Conservation (phyloP, 345 rosid genomes). For the Moricandia arvensis region DNA sequence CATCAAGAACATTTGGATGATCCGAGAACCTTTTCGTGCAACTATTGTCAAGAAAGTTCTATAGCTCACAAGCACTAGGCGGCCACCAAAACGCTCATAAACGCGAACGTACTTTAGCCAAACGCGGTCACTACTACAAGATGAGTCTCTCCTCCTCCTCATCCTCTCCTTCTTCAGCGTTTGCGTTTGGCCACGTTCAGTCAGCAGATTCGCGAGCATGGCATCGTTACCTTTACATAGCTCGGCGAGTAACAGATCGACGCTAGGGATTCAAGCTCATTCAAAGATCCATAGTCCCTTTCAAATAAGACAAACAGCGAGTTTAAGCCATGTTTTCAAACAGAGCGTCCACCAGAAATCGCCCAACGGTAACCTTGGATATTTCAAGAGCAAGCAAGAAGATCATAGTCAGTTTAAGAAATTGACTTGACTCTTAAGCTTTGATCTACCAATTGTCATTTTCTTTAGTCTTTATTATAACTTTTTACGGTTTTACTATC, state of each 20-base stretch:
- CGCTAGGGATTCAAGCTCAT: slow-evolving; percentile 68
- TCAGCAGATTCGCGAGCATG: slow-evolving; percentile 52
- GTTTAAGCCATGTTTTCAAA: slow-evolving; percentile 45
- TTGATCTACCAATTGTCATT: slow-evolving; percentile 35
- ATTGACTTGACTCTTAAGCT: slow-evolving; percentile 95
- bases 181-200: slow-evolving; percentile 38
- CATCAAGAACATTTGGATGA: slow-evolving; percentile 34
- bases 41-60: slow-evolving; percentile 90
- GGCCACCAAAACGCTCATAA: slow-evolving; percentile 97
- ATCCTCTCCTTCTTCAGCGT: slow-evolving; percentile 38
- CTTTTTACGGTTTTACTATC: not conserved
- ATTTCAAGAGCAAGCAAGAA: slow-evolving; percentile 48
- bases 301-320: slow-evolving; percentile 33
- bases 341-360: slow-evolving; percentile 48
- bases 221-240: slow-evolving; percentile 80
- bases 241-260: slow-evolving; percentile 39
- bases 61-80: slow-evolving; percentile 93
- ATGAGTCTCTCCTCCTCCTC: slow-evolving; percentile 19
- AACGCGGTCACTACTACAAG: slow-evolving; percentile 55
- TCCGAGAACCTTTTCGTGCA: slow-evolving; percentile 75
- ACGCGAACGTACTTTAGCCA: slow-evolving; percentile 83
- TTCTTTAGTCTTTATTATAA: not conserved
- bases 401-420: slow-evolving; percentile 61
- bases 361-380: slow-evolving; percentile 28
- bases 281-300: slow-evolving; percentile 64